Evolutionary conservation across 495 filamentous ascomycete species (phyloP).

Genomic region (Paragyromitra xinjiangensis): DNA sequence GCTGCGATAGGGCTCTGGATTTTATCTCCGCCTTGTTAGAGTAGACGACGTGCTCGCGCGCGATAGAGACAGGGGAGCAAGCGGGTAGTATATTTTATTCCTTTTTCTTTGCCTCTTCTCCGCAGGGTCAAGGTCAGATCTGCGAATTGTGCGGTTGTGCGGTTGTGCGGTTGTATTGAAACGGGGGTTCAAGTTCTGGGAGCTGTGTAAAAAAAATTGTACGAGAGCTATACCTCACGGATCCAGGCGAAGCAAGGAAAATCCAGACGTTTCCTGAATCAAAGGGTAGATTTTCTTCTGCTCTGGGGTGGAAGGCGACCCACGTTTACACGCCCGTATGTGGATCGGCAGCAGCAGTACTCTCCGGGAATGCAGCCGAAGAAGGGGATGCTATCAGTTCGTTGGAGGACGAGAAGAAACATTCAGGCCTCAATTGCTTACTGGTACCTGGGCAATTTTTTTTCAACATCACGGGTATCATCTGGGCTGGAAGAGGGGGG

Average conservation of each 20-base stretch:
- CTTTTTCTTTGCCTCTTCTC: constrained; percentile 6
- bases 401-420: constrained; percentile 27
- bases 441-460: constrained; percentile 1
- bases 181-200: constrained; percentile 8
- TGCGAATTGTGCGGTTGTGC: constrained; percentile 9
- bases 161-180: constrained; percentile 27
- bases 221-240: not conserved
- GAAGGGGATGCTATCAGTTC: constrained; percentile 17
- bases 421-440: constrained; percentile 23
- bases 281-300: constrained; percentile 11
- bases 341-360: constrained; percentile 33
- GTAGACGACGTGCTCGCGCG: constrained; percentile 6
- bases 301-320: constrained; percentile 36
- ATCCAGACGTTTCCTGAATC: constrained; percentile 23
- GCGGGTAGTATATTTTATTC: constrained; percentile 29
- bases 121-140: constrained; percentile 17
- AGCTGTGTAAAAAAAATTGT: constrained; percentile 18
- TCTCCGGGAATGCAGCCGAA: constrained; percentile 33
- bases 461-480: constrained; percentile 5
- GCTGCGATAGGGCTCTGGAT: constrained; percentile 24
- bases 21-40: constrained; percentile 15
- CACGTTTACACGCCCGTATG: constrained; percentile 46
- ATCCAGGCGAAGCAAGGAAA: constrained; percentile 29
- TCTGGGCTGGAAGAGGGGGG: constrained; percentile 1
- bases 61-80: constrained; percentile 10